A percentile compares a stretch with the other conserved stretches of the same genome.
Evolutionary conservation across 2,329 filamentous ascomycete species (phyloP).

Genomic region (Aspergillus brasiliensis): DNA sequence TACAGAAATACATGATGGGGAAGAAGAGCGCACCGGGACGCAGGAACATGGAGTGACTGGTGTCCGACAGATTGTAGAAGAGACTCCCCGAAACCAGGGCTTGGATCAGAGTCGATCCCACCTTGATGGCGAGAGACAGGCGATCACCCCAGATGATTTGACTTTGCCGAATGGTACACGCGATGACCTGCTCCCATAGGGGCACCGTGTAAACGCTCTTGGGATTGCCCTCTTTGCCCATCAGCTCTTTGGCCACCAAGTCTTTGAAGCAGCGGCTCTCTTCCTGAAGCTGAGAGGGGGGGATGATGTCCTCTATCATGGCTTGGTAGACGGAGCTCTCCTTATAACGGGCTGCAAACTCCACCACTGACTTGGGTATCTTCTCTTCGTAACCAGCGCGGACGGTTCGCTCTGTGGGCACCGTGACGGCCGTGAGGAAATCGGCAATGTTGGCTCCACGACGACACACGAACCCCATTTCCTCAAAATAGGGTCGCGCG

Average conservation of each 20-base stretch:
- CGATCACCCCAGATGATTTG: slow-evolving; percentile 57
- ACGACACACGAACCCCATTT: slow-evolving; percentile 63
- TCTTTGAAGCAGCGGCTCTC: no score
- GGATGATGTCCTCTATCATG: slow-evolving; percentile 53
- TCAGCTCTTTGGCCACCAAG: no score
- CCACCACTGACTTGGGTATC: slow-evolving; percentile 37
- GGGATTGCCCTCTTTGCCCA: no score
- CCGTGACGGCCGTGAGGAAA: slow-evolving; percentile 66
- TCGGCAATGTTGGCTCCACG: slow-evolving; percentile 66
- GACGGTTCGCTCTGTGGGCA: slow-evolving; percentile 52
- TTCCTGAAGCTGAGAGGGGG: slow-evolving; percentile 35
- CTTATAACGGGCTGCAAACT: slow-evolving; percentile 54
- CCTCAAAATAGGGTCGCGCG: slow-evolving; percentile 64
- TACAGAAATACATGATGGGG: slow-evolving; percentile 61
- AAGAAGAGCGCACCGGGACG: slow-evolving; percentile 63
- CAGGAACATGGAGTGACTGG: slow-evolving; percentile 57
- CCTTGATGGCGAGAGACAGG: slow-evolving; percentile 52
- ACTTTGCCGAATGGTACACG: slow-evolving; percentile 48
- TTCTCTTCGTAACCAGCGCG: slow-evolving; percentile 31
- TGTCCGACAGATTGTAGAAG: slow-evolving; percentile 56
- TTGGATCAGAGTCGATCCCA: slow-evolving; percentile 43
- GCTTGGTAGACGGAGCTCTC: slow-evolving; percentile 51
- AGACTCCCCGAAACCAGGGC: slow-evolving; percentile 49
- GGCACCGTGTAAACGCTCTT: slow-evolving; percentile 35
- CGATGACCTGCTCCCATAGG: slow-evolving; percentile 44